Evolutionary conservation across 345 rosid genomes (phyloP), one percentile per base, ranked within the genome.

Genomic region (Gossypium herbaceum): DNA sequence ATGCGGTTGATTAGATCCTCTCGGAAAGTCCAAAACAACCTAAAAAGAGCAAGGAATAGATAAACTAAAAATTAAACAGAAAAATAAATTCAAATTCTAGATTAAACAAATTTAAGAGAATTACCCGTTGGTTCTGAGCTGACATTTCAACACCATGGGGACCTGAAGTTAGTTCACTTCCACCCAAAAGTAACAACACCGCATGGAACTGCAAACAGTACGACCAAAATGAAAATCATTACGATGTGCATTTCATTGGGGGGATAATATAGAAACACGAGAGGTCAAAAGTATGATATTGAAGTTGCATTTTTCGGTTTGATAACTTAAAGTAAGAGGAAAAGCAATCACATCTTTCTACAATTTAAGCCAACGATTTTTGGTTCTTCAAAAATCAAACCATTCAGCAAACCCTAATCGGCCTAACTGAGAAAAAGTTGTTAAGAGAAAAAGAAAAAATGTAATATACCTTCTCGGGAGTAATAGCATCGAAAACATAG

Each of bases 301-400:
- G 6, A 22, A 75, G 63, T 50, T 24, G 75, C 63, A 52, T 34
- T 4, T 27, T 8, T 47, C 41, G 5, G 5, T 68, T 25, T 19
- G 54, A 72, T 24, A 41, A 45, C 56, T 57, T 43, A 22, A 44
- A 54, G 16, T 55, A 73, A 78, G 41, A 45, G 69, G 65, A 72
- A 56, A 15, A 3, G 25, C 9, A 56, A 19, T 56, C 25, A 56
- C 25, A 24, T 24, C 8, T 24, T 13, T 59, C 16, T 60, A 12
- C n/a, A 25, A 1, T 60, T 60, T 12, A 60, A 15, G 41, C 64
- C 10, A 60, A 1, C 11, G 7, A 25, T 15, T 4, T 25, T 60
- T 60, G n/a, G n/a, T 60, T 60, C 41, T 25, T 60, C 7, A 25
- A 60, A 19, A 56, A 20, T 17, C 2, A 17, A 16, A 16, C 7